Base-by-base conservation (phyloP, 768 basidiomycete genomes). In the Gymnopilus junonius region DNA sequence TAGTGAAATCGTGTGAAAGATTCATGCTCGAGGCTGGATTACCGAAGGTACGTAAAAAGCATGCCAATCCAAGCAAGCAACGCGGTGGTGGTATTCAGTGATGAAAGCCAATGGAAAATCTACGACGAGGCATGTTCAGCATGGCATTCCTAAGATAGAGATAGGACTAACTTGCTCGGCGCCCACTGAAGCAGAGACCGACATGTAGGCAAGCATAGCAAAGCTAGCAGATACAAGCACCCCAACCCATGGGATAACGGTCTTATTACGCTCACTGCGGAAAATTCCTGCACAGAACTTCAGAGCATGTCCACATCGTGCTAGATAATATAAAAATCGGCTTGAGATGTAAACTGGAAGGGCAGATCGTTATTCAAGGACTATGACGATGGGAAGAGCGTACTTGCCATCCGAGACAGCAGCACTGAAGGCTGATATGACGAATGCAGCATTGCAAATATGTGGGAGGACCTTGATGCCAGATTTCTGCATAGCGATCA, bases 391-490 rank as follows among this genome's bases (percentile, higher is more conserved):
- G 4, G 51, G 29, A 54, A 31, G 32, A n/a, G 27, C 8, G 39
- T 39, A 54, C 56, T 50, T 39, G 64, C 65, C 65, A 61, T 66
- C 67, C 21, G 67, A 70, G 31, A 63, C 59, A 40, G 60, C 65
- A 46, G 67, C 62, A 54, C 64, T 67, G 58, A 70, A 70, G 17
- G 65, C 62, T 27, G 60, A 66, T 4, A 68, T 25, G 17, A 68
- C 69, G 54, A 67, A 67, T 10, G 64, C 64, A 42, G 53, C 70
- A 63, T 78, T 77, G 68, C 76, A 74, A 62, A 76, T 76, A 64
- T 75, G 76, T 34, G 81, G 80, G 7, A 85, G 76, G 39, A 74
- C 76, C 61, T 78, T 82, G 75, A 86, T 82, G 39, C 82, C 81
- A 8, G 82, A 79, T 35, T 73, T 69, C 56, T 66, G 62, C 58